Base-by-base conservation (phyloP, 306 rosid species). In the Dalbergia cultrata region DNA sequence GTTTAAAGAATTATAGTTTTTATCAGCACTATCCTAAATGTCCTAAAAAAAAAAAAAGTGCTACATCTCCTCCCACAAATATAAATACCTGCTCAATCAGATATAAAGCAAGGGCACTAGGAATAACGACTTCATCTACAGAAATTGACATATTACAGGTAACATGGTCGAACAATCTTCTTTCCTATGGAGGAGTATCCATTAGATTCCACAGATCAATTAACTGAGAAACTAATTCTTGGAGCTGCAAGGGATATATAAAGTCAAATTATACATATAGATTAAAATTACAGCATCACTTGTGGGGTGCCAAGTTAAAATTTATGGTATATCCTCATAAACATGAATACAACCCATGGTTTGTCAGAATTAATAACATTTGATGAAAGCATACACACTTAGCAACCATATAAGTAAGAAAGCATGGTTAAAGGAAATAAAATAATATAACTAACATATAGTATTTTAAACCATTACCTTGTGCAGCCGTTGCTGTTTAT, bases 401-500 rank as follows among this genome's bases (percentile, higher is more conserved):
- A 21, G 50, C 18, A 43, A 14, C 26, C 74, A 60, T 12, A 49
- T 43, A 70, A 58, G 71, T 19, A 41, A 67, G 11, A 54, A 60
- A 80, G 2, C 13, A 70, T 62, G 47, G 64, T 21, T 18, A 57
- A 53, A 61, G 34, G 79, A 66, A 67, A 61, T 50, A 11, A 82
- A 53, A 66, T 35, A 74, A 54, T 17, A 26, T 7, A 69, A 59
- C 78, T 34, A 52, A 34, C 41, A 74, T 66, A 37, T 31, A 45
- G 43, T 56, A 74, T 13, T 45, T 45, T 37, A 74, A 80, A 74
- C 34, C 67, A 49, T 72, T 78, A 92, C 97, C 91, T 90, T 92
- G 50, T 84, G 85, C 58, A 92, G 81, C 87, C 97, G 88, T 87
- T 88, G 94, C 66, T 88, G 77, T 86, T 90, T 92, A 64, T 92